Evolutionary conservation across 495 filamentous ascomycete species (phyloP), one percentile per base, ranked within the genome.

Genomic region (Glonium stellatum): DNA sequence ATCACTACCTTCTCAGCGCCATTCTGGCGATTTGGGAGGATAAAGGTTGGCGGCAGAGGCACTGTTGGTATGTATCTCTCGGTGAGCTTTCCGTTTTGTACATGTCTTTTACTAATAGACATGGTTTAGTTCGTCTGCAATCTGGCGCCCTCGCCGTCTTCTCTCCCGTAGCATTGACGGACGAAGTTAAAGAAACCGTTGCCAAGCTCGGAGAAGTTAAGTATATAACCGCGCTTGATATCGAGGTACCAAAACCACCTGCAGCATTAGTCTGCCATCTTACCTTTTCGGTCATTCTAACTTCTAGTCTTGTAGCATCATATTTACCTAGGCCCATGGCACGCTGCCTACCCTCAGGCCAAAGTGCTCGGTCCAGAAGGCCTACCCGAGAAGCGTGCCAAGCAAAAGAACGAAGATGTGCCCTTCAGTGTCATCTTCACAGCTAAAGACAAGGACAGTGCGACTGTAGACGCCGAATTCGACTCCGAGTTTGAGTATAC

Each of bases 291-390:
- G 39, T 11, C 39, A 18, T 44, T 44, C 39, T 44, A 44, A 44
- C 10, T 44, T 11, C 9, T 11, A 21, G 13, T 13, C 36, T 13
- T 22, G 12, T 23, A 70, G 73, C 93, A 97, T 73, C 92, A 98
- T 78, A 87, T 97, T 69, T 90, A 89, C 75, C 69, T 97, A 18
- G 84, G 86, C 0, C 74, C 87, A 12, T 98, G 93, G 95, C 82
- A 87, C 59, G 73, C 79, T 18, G 89, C 82, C 5, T 98, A 80
- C 71, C 91, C 91, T 0, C 63, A 79, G 21, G 91, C 93, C 8
- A 81, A 84, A 57, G 79, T 98, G 42, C 80, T 97, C 64, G 92
- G 85, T 0, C 88, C 89, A 5, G 88, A 95, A 67, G 92, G 92
- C 0, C 80, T 98, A 2, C 83, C 81, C 48, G 92, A 92, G 76